Evolutionary conservation across 306 rosid species (phyloP), one percentile per base, ranked within the genome.

Genomic region (Dalbergia cochinchinensis): DNA sequence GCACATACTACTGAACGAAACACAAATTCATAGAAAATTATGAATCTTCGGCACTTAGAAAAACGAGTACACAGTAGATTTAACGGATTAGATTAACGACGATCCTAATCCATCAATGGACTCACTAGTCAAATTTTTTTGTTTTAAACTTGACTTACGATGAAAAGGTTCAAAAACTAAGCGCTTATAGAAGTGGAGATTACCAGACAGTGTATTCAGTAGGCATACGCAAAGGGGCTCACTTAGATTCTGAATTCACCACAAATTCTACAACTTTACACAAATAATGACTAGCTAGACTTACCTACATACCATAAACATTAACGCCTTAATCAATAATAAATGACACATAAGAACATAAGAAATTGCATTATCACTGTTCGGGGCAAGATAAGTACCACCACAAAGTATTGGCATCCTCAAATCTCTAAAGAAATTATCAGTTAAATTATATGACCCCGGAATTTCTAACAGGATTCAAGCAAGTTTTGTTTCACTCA

Each of bases 361-460:
- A 70, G 14, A 20, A 11, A 68, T 66, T 42, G 39, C 19, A 7
- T 48, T 50, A 69, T 4, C 60, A 68, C 12, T 10, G 8, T 2
- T 26, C 14, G 33, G 6, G 34, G 35, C 11, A 16, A 6, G n/a
- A 34, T 54, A 57, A 55, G 37, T 11, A 37, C 8, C 20, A 12
- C 15, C 0, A 54, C 8, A n/a, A 16, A 47, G 53, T 47, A 47
- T 47, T 47, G 60, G 10, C 85, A 67, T 4, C 22, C 20, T 74
- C 39, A 68, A 22, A 60, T 26, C n/a, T 76, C 72, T 34, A 12
- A 62, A 59, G 45, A 26, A 61, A 51, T 11, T 16, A 11, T 20
- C 58, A 41, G 18, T 42, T 22, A 77, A 50, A 69, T 10, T 13
- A 20, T 45, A 54, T 70, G 77, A 37, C 64, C 62, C 2, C 55